Evolutionary conservation across 2,329 filamentous ascomycete species (phyloP).

Genomic region (Fusarium odoratissimum): DNA sequence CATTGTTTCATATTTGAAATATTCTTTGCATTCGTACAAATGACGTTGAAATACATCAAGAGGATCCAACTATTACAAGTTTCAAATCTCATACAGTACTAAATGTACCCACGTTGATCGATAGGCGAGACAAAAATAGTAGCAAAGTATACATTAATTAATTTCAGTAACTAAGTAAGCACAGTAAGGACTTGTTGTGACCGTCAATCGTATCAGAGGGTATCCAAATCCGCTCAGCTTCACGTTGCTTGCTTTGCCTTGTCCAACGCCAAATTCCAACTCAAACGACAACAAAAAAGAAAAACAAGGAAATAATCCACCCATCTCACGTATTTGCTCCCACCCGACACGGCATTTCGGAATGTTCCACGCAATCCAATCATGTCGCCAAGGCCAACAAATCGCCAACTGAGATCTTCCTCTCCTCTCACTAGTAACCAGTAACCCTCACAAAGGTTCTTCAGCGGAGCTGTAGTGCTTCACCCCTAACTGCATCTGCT

Average conservation of each 20-base stretch:
- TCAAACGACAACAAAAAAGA: not conserved
- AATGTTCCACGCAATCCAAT: constrained; percentile 28
- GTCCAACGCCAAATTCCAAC: constrained; percentile 18
- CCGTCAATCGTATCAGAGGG: constrained; percentile 9
- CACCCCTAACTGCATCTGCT: not conserved
- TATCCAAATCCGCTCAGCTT: constrained; percentile 14
- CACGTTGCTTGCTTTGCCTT: not conserved
- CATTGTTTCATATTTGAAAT: constrained; percentile 24
- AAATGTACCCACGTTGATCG: not conserved
- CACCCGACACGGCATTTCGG: constrained; percentile 9
- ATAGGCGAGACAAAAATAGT: constrained; percentile 11
- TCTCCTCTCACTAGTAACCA: not conserved
- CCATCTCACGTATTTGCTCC: constrained; percentile 23
- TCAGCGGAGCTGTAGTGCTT: constrained; percentile 10
- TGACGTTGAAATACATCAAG: constrained; percentile 23
- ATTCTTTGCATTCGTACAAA: constrained; percentile 15
- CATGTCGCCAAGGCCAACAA: constrained; percentile 16
- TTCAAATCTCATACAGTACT: not conserved
- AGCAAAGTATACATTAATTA: constrained; percentile 15
- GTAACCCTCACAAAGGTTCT: constrained; percentile 9
- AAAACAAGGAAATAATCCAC: constrained; percentile 36
- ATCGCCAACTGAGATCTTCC: constrained; percentile 2
- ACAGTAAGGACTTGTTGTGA: constrained; percentile 1
- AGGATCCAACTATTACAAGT: not conserved
- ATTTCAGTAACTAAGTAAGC: not conserved